Evolutionary conservation across 768 basidiomycete species (phyloP), one percentile per base, ranked within the genome.

Genomic region (Tephrocybe sp.): DNA sequence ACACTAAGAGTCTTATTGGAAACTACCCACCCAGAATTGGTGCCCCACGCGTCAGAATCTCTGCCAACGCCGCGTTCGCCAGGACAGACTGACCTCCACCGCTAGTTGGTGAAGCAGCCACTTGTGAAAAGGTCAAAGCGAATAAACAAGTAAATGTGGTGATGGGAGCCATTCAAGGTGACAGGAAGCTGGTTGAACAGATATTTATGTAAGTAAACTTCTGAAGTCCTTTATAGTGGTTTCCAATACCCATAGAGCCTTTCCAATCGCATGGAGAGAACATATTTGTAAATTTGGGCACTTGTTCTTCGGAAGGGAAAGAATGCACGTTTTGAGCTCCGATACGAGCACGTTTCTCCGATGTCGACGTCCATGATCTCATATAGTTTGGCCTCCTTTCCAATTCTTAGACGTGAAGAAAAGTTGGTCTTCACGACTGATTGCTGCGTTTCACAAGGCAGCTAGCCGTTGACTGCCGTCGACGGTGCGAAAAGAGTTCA

Each of bases 11-110:
- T 6, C 39, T 28, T 18, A 20, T 18, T 2, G 15, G 6, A 11
- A 12, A 30, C 20, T 1, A 32, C 62, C 18, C 49, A 67, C 69
- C 69, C 9, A 68, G 60, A 25, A 70, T 70, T 10, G 69, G 69
- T 9, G 65, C 63, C 18, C 65, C 69, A 21, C 68, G 62, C 20
- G 51, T 53, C 5, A 70, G 54, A 26, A 69, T 66, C 15, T 67
- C 69, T 3, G 49, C 23, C 26, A 70, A 53, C 1, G 69, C 69
- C 21, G 57, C 62, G n/a, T 56, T 45, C 12, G 57, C 62, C 4
- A 65, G 61, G 20, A 41, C 12, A 23, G 45, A 32, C 36, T 63
- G 62, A 3, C 41, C 46, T 15, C n/a, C 4, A 12, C 12, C 25
- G 30, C n/a, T 37, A 4, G 15, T 17, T 11, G 52, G 38, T 14